Base-by-base conservation (phyloP, 2,329 filamentous ascomycete species). In the Talaromyces sp. region DNA sequence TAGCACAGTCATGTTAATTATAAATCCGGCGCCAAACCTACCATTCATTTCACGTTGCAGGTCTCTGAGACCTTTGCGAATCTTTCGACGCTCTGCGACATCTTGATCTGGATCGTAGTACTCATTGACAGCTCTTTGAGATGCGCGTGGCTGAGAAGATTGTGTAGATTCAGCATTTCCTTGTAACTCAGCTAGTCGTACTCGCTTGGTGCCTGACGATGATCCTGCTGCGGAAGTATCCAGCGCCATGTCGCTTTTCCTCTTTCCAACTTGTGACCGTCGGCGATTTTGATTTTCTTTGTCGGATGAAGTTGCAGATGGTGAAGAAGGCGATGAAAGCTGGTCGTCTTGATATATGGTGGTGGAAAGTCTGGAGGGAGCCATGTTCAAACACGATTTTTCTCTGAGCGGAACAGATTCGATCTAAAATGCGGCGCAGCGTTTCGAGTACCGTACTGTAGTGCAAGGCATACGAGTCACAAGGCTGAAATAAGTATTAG, bases 41-140 rank as follows among this genome's bases (percentile, higher is more conserved):
- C 87, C 86, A 68, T 90, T 74, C 79, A 90, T 78, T 50, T 86
- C 81, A 59, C 83, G 80, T 31, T 83, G 82, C n/a, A 96, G 81
- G 50, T 89, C 86, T 68, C 93, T 86, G 66, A 93, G 84, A 10
- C 84, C 85, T 65, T 87, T 87, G 66, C 93, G 90, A 39, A 96
- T 80, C 62, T 83, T 80, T 27, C 93, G 85, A 47, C 92, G 87
- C 76, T 93, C 86, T 50, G 90, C 86, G 13, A 90, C 82, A 64
- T 92, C 84, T 74, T 97, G 94, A 67, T 96, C 89, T 0, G 93
- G 93, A 73, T 97, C 90, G 76, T 93, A 96, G 68, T 79, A 70
- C 5, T 83, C 81, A 22, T 85, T 82, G 33, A 70, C 70, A 64
- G 75, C 70, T 16, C 67, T 69, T 65, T 73, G 72, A 59, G 74